Evolutionary conservation across 305 asterid species (phyloP), one percentile per base, ranked within the genome.

Genomic region (Plantago rigida): DNA sequence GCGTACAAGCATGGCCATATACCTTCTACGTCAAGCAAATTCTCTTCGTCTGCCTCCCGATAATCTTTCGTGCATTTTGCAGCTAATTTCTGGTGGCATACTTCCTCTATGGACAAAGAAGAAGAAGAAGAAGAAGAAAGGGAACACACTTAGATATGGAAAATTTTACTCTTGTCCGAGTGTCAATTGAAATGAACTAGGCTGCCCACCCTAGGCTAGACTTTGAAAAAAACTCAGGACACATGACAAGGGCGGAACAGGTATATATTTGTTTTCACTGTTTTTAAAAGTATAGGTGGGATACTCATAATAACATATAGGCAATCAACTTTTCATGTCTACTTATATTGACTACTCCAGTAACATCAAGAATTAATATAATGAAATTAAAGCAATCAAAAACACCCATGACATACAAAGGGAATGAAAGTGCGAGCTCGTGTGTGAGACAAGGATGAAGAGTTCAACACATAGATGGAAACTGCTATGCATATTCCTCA

Each of bases 11-110:
- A 68, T 55, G 55, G 65, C 46, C 64, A 50, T 34, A 39, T 77
- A 89, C 95, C 97, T 80, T 83, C 89, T 77, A 80, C 95, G 71
- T 85, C 90, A 31, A 89, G 79, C 71, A 89, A 73, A 77, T 89
- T 89, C 69, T 76, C 86, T 79, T 85, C 97, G 79, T 83, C 85
- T 52, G 87, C 95, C 71, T 82, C 87, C 24, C 55, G 64, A 51
- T 84, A 64, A 70, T 81, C 85, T 75, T 80, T 79, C 72, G 63
- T 17, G 19, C 19, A 17, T 17, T 17, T 17, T 17, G 19, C 19
- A 17, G 19, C 19, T 17, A 17, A 17, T 17, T 17, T 17, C 19
- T 17, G 80, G 76, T 49, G 67, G 67, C 80, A 82, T 53, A 54
- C 71, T 70, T 81, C 87, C 70, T 73, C 94, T 80, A 73, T 51